phyloP scores from a whole-genome alignment of 1,284 basidiomycete species.

The Sanghuangporus weigelae region DNA sequence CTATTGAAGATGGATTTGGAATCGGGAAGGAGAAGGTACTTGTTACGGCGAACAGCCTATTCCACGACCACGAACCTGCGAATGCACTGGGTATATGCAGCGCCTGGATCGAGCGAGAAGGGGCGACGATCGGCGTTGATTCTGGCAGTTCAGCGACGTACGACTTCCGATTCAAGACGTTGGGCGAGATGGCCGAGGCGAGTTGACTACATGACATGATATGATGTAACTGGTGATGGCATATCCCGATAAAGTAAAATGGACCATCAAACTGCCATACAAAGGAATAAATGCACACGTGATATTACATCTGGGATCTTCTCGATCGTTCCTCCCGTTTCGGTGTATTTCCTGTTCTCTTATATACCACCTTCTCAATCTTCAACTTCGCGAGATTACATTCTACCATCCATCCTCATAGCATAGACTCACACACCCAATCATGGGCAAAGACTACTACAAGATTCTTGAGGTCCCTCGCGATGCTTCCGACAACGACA shows the following conservation, averaged over 20 bases:
- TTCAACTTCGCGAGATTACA: background rate
- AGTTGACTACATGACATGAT: background rate
- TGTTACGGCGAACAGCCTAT: conserved; percentile 53
- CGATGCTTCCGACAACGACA: conserved; percentile 74
- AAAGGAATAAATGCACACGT: background rate
- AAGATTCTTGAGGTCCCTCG: conserved; percentile 71
- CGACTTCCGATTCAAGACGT: conserved; percentile 17
- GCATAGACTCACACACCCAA: background rate
- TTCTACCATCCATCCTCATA: background rate
- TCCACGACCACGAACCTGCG: conserved; percentile 55
- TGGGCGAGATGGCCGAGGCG: conserved; percentile 30
- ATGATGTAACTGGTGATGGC: background rate
- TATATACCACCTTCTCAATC: background rate
- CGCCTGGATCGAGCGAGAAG: conserved; percentile 58
- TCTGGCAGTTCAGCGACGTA: conserved; percentile 18
- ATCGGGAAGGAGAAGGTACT: conserved; percentile 44
- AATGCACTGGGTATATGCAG: conserved; percentile 43
- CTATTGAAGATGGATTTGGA: conserved; percentile 40
- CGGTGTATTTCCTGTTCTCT: background rate
- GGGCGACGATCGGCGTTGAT: conserved; percentile 37
- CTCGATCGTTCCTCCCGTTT: conserved; percentile 1
- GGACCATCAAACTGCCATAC: background rate
- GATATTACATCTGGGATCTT: conserved; percentile 1
- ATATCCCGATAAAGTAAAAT: background rate
- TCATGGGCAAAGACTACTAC: conserved; percentile 82